These are phyloP conservation scores for Limnomonas spitsbergensis DNA, from an alignment of 139 green algal species.

Conservation along the genomic window DNA sequence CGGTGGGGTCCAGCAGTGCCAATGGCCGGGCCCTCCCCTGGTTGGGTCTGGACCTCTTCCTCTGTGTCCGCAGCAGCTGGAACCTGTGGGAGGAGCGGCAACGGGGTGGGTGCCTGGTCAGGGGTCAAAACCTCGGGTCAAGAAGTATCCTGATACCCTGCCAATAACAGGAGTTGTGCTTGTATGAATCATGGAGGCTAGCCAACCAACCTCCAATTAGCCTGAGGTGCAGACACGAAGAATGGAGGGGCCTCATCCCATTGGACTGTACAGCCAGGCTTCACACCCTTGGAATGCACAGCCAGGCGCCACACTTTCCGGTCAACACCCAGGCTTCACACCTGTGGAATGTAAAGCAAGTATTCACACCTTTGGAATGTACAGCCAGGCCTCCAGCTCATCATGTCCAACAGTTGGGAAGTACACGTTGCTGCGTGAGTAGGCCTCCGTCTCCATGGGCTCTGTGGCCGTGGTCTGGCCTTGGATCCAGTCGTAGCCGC, in stretches of 20 bases:
- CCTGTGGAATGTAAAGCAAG: neutral
- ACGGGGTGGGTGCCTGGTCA: too few relatives aligned
- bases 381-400: constrained; percentile 48
- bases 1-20: neutral
- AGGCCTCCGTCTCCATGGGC: neutral
- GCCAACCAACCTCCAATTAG: neutral
- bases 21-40: neutral
- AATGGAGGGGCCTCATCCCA: too few relatives aligned
- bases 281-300: neutral
- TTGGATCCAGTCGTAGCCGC: neutral
- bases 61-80: too few relatives aligned
- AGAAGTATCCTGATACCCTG: too few relatives aligned
- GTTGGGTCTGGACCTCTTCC: too few relatives aligned
- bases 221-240: too few relatives aligned
- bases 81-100: too few relatives aligned
- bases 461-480: neutral
- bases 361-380: constrained; percentile 25
- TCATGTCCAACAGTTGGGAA: constrained; percentile 9
- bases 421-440: constrained; percentile 10
- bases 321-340: constrained; percentile 50
- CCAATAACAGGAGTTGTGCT: too few relatives aligned
- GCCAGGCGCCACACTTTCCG: constrained; percentile 6
- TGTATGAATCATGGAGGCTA: too few relatives aligned
- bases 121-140: too few relatives aligned
- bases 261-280: neutral